A percentile compares a stretch with the other conserved stretches of the same genome.
phyloP scores from a whole-genome alignment of 192 early-diverging fungal species.

The Chytriomyces sp. region DNA sequence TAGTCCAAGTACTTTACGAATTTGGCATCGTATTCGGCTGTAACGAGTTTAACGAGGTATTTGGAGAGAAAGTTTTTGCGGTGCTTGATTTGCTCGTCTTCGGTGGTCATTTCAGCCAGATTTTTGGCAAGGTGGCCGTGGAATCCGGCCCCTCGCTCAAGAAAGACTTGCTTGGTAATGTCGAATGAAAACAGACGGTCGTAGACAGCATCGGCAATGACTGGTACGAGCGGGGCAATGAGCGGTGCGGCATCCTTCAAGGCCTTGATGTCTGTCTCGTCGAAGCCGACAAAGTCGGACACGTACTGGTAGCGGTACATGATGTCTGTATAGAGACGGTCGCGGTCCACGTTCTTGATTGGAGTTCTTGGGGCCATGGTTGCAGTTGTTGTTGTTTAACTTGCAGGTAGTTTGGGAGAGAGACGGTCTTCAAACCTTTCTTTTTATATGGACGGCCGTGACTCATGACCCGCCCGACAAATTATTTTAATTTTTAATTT shows the following conservation, averaged over 20 bases:
- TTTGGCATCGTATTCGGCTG: constrained; percentile 48
- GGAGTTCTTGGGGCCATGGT: neutral
- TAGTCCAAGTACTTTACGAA: constrained; percentile 79
- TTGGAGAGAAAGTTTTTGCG: constrained; percentile 70
- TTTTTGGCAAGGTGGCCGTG: constrained; percentile 44
- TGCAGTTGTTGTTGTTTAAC: too few relatives aligned
- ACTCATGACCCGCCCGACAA: too few relatives aligned
- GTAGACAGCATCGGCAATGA: constrained; percentile 81
- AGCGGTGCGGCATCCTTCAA: constrained; percentile 69
- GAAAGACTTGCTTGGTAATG: constrained; percentile 72
- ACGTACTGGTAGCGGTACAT: constrained; percentile 83
- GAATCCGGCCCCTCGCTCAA: constrained; percentile 69
- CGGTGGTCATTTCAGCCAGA: constrained; percentile 53
- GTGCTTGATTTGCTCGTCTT: constrained; percentile 78
- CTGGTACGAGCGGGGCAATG: constrained; percentile 70
- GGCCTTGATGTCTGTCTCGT: constrained; percentile 67
- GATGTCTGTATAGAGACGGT: constrained; percentile 71
- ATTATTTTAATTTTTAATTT: too few relatives aligned
- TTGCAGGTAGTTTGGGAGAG: too few relatives aligned
- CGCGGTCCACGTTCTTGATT: constrained; percentile 48
- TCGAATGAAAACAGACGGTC: constrained; percentile 71
- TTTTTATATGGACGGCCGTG: too few relatives aligned
- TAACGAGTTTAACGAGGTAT: constrained; percentile 75
- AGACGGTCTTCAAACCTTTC: too few relatives aligned
- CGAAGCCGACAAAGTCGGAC: constrained; percentile 74